Conservation (phyloP, 768 basidiomycete genomes). For the Symmetrospora coprosmae region DNA sequence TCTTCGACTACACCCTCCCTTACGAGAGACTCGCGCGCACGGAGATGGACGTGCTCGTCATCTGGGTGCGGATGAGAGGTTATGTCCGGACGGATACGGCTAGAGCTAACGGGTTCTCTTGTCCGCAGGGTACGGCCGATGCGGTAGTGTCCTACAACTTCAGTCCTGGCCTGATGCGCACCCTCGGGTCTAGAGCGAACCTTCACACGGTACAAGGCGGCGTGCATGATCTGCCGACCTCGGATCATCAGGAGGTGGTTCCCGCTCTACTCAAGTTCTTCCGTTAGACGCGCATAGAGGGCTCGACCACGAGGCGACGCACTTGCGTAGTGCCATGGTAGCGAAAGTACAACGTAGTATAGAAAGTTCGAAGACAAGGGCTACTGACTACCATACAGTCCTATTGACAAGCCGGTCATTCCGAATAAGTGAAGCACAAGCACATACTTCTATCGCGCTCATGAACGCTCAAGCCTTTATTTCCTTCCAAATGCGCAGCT, state of each 20-base stretch:
- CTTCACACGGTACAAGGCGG: background rate
- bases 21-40: background rate
- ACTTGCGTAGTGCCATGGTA: too few species aligned
- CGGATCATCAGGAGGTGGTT: background rate
- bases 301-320: too few species aligned
- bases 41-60: background rate
- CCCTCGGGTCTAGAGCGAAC: background rate
- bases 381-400: background rate
- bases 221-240: background rate
- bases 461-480: background rate
- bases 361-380: background rate
- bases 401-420: background rate
- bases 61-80: background rate
- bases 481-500: constrained; percentile 1
- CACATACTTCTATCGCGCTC: too few species aligned
- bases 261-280: background rate
- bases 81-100: too few species aligned
- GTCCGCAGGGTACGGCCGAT: background rate
- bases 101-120: background rate
- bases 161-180: background rate
- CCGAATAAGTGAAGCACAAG: too few species aligned
- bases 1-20: background rate
- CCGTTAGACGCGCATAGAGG: too few species aligned
- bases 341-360: constrained; percentile 2
- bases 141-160: background rate